A percentile compares a stretch with the other conserved stretches of the same genome.
These are phyloP conservation scores for Penicillium pancosmium DNA, from an alignment of 495 filamentous ascomycete species.

Conservation along the genomic window DNA sequence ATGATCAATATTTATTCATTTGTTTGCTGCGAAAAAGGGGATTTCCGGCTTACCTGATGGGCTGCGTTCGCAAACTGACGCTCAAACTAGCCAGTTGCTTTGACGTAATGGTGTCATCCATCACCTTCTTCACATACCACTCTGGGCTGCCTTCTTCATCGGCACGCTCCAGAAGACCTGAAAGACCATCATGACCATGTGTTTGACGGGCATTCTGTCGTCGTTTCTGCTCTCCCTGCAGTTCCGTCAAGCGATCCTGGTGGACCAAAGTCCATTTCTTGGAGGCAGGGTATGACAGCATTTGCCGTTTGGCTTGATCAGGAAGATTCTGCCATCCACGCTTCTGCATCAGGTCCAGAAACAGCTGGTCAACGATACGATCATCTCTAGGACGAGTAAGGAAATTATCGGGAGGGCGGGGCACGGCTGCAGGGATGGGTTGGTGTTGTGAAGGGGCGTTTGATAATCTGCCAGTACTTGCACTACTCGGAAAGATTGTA, in stretches of 20 bases:
- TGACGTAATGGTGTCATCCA: constrained; percentile 90
- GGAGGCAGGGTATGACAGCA: constrained; percentile 86
- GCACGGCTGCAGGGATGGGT: constrained; percentile 45
- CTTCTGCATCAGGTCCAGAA: constrained; percentile 93
- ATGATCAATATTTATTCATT: constrained; percentile 11
- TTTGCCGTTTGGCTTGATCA: constrained; percentile 92
- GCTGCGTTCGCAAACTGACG: constrained; percentile 93
- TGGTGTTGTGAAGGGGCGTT: constrained; percentile 42
- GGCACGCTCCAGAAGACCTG: constrained; percentile 67
- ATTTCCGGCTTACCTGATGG: constrained; percentile 64
- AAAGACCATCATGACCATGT: constrained; percentile 62
- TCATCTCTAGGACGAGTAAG: constrained; percentile 80
- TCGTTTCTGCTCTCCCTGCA: constrained; percentile 92
- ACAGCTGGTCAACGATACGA: constrained; percentile 85
- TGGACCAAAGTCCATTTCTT: constrained; percentile 99
- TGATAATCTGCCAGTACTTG: constrained; percentile 36
- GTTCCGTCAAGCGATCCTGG: constrained; percentile 90
- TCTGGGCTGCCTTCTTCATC: constrained; percentile 96
- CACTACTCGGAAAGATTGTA: constrained; percentile 29
- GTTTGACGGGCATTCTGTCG: constrained; percentile 68
- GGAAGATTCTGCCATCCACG: constrained; percentile 95
- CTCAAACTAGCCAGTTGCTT: constrained; percentile 90
- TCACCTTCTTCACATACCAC: constrained; percentile 96
- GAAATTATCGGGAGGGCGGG: constrained; percentile 53
- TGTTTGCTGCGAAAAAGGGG: not conserved